Evolutionary conservation across 495 filamentous ascomycete genomes (phyloP), one percentile per base, ranked within the genome.

Genomic region (Lasiosphaeris hirsuta): DNA sequence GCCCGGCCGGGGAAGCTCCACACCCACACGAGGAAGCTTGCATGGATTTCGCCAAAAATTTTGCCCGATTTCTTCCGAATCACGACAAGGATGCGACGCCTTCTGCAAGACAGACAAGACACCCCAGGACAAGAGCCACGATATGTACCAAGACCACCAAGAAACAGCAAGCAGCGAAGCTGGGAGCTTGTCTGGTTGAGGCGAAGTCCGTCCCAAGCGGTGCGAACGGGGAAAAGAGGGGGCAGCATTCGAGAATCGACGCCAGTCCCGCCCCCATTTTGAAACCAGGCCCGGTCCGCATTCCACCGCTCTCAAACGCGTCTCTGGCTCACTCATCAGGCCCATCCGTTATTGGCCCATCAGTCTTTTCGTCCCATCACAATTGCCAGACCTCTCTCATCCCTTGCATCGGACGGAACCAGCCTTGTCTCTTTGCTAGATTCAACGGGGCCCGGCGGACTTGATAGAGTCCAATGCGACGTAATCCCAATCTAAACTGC

Each of bases 21-120:
- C 23, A 30, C 23, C 23, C 34, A 54, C 43, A 55, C 55, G 54
- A 54, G 54, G 43, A 40, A 45, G 39, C 41, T 15, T 35, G 42
- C 54, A 57, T 60, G 57, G 49, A 58, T 57, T 50, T 47, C 45
- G 17, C 50, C 47, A 50, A 61, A 49, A 36, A 10, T 43, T 42
- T 35, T 17, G 51, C 61, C 62, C 61, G 62, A 64, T 44, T 64
- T 59, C 52, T 61, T 18, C 62, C 62, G 62, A 64, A 11, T 33
- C 38, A 51, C 17, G 39, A 53, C 41, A 45, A 45, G 51, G 44
- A 47, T 52, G 44, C n/a, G 52, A 55, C 30, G 40, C 40, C 5
- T 51, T 15, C 48, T 37, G 34, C 23, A 30, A 30, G 23, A 30
- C 23, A 30, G 23, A 30, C 23, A 23, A 8, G 43, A 45, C 43